A percentile compares a stretch with the other conserved stretches of the same genome.
Evolutionary conservation across 257 asterid genomes (phyloP).

Genomic region (Henckelia pumila): DNA sequence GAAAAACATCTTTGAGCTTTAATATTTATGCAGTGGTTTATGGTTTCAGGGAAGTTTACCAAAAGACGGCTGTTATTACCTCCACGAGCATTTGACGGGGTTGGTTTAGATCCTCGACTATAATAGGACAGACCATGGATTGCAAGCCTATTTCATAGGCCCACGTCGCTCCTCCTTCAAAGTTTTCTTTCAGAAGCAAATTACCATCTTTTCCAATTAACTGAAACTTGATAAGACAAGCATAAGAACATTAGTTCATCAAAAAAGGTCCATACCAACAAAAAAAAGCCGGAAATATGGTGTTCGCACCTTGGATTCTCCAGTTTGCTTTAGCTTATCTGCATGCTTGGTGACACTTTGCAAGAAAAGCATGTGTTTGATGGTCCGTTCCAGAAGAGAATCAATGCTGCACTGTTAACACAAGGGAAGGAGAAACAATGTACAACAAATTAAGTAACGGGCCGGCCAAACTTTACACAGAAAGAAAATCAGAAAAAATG

Average conservation of each 20-base stretch:
- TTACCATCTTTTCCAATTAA: slow-evolving; percentile 57
- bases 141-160: slow-evolving; percentile 81
- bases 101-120: slow-evolving; percentile 77
- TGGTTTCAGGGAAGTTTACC: slow-evolving; percentile 4
- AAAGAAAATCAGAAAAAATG: slow-evolving; percentile 3
- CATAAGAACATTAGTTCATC: background rate
- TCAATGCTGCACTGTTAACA: slow-evolving; percentile 81
- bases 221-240: slow-evolving; percentile 32
- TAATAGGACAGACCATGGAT: slow-evolving; percentile 70
- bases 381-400: slow-evolving; percentile 73
- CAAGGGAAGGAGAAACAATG: slow-evolving; percentile 1
- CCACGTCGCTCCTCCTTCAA: slow-evolving; percentile 84
- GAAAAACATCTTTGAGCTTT: slow-evolving; percentile 8
- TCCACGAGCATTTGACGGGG: slow-evolving; percentile 86
- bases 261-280: slow-evolving; percentile 2
- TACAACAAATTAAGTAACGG: background rate
- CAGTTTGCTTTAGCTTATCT: slow-evolving; percentile 65
- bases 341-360: slow-evolving; percentile 79
- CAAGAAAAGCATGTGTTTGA: slow-evolving; percentile 81
- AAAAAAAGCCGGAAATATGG: slow-evolving; percentile 5
- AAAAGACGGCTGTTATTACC: slow-evolving; percentile 33
- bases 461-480: background rate
- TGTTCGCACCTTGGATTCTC: slow-evolving; percentile 57
- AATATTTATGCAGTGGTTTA: background rate
- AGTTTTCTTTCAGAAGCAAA: slow-evolving; percentile 46